Evolutionary conservation across 176 grass and related monocot genomes (phyloP).

Genomic region (Echinochloa phyllopogon): DNA sequence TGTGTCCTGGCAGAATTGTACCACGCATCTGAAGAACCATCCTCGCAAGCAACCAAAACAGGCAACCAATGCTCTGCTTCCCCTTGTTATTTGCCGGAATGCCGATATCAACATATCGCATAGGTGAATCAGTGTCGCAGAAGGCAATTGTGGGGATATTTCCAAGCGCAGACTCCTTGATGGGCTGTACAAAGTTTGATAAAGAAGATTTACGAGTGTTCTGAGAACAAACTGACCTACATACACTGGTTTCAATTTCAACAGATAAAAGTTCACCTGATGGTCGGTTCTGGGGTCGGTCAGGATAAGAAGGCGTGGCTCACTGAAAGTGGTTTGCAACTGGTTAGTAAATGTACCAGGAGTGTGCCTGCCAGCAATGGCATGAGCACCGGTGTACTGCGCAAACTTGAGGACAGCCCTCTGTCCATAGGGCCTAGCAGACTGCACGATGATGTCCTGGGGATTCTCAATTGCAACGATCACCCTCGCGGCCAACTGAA

Average conservation of each 20-base stretch:
- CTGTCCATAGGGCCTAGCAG: conserved; percentile 89
- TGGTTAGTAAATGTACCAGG: conserved; percentile 97
- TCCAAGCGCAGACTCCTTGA: conserved; percentile 91
- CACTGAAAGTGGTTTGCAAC: conserved; percentile 83
- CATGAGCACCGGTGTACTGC: conserved; percentile 85
- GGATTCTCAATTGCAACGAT: conserved; percentile 89
- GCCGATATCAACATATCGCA: conserved; percentile 93
- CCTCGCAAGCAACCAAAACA: conserved; percentile 83
- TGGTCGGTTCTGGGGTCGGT: conserved; percentile 92
- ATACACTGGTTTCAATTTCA: not conserved
- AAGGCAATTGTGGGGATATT: conserved; percentile 95
- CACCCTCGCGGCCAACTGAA: conserved; percentile 80
- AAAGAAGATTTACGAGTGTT: not conserved
- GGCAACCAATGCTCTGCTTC: conserved; percentile 86
- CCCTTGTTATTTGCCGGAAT: conserved; percentile 98
- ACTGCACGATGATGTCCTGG: conserved; percentile 89
- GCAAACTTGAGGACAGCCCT: conserved; percentile 94
- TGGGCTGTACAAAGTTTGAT: conserved; percentile 59
- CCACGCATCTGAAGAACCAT: conserved; percentile 95
- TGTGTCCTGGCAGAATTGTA: conserved; percentile 84
- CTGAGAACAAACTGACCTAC: not conserved
- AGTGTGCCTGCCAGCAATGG: conserved; percentile 91
- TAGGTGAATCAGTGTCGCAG: conserved; percentile 92
- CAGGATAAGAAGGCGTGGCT: conserved; percentile 94
- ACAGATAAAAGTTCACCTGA: conserved; percentile 53